Base-by-base conservation (phyloP, 1,284 basidiomycete species). In the Apiotrichum siamense region DNA sequence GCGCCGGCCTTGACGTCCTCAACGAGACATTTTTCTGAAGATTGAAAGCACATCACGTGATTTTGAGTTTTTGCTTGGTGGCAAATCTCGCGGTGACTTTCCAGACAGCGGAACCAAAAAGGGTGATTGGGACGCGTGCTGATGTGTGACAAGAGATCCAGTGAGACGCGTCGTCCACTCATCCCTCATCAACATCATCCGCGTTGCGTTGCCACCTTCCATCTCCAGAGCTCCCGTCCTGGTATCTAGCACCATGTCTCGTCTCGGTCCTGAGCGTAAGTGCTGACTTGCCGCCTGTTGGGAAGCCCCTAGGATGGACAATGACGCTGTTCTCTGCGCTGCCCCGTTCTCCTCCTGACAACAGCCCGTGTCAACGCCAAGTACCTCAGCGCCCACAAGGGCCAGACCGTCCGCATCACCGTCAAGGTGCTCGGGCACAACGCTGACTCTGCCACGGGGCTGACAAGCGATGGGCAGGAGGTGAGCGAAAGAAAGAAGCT, bases 391-490 rank as follows among this genome's bases (percentile, higher is more conserved):
- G 49, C 70, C 36, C 64, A 68, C 54, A 50, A 49, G 20, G 68
- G 68, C 7, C 78, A 82, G 47, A 81, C 77, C 0, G 83, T 92
- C n/a, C 77, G 88, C 32, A 64, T 93, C 13, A 77, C 83, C 0
- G 84, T 83, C 60, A 88, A 87, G 71, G 75, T 85, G 23, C 61
- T 87, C 50, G 80, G 77, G 60, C 72, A 82, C 49, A 76, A 79
- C 18, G 78, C 77, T n/a, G 80, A 80, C 9, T 70, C 71, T 1
- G 80, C 82, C 2, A 78, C 81, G 10, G 82, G 90, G 23, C 78
- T 85, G 59, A 79, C 87, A 0, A 78, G 79, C 31, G 89, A 93
- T 64, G 83, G 82, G 2, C 85, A 82, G 0, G 77, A 89, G 65
- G 73, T 74, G 44, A 55, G 70, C 63, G 3, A n/a, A n/a, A n/a